Evolutionary conservation across 2,329 filamentous ascomycete genomes (phyloP).

Genomic region (Fusarium protoensiforme): DNA sequence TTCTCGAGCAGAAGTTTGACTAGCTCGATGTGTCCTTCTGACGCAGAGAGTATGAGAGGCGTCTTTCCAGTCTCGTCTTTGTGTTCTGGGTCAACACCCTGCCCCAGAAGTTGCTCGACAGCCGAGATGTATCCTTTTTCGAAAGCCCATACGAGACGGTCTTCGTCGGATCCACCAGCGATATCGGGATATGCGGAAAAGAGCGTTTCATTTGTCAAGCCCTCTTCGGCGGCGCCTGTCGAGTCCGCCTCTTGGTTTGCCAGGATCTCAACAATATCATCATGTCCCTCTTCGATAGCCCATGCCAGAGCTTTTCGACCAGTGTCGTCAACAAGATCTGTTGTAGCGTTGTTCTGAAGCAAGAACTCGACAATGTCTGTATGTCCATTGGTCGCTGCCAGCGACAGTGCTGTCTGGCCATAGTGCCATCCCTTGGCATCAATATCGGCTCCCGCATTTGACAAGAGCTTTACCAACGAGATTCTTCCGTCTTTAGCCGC

Average conservation of each 20-base stretch:
- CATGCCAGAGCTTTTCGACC: not conserved
- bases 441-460: not conserved
- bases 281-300: not conserved
- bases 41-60: not conserved
- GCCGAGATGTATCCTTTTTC: not conserved
- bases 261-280: not conserved
- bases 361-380: not conserved
- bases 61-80: not conserved
- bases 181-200: not conserved
- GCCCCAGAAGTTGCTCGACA: not conserved
- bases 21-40: not conserved
- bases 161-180: not conserved
- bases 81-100: not conserved
- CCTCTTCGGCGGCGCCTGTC: not conserved
- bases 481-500: not conserved
- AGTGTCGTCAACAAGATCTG: not conserved
- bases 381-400: not conserved
- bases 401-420: not conserved
- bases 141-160: not conserved
- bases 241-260: not conserved
- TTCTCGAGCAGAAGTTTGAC: not conserved
- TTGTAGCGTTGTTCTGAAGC: not conserved
- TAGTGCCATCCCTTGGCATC: not conserved
- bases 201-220: not conserved
- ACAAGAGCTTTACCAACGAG: not conserved